Base-by-base conservation (phyloP, 177 flowering plant species). In the Vitis hybrid region DNA sequence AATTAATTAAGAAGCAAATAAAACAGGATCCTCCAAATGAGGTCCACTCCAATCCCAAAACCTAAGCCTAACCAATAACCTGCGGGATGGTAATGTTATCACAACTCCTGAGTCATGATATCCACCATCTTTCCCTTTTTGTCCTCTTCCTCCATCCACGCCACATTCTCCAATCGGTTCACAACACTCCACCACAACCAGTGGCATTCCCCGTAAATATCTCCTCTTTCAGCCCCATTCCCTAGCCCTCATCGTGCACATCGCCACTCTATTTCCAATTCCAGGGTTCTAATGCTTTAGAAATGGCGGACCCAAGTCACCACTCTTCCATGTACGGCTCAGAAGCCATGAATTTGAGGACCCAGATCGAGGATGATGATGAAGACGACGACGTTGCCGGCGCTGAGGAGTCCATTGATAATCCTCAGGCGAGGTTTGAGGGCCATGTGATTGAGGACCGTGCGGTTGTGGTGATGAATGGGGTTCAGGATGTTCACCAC, bases 391-490 rank as follows among this genome's bases (percentile, higher is more conserved):
- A 63, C 56, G 74, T 58, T 54, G 70, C 35, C 1, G 74, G 57
- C 6, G 80, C 59, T 1, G 83, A 70, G 12, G 75, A 76, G 73
- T 79, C 80, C 9, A 68, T 76, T n/a, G 84, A 79, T 65, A 64
- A 72, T 51, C 72, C 76, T 50, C 72, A 67, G n/a, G 19, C 65
- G 4, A 75, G 64, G 1, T 79, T 54, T 67, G 80, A 72, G 6
- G 62, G 18, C 12, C 78, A 75, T 46, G 70, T 51, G 19, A 35
- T 70, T 4, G 72, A 71, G 4, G 65, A 67, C 52, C 75, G 66
- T 27, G 59, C 51, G 24, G 63, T 64, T 27, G 72, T 55, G 18
- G 68, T 18, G 46, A 27, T 69, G 15, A 55, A 18, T 57, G 72
- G 75, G 8, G 75, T 64, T 12, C 76, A 72, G 54, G 69, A 51